Evolutionary conservation across 2,329 filamentous ascomycete genomes (phyloP).

Genomic region (Lecanosticta acicola): DNA sequence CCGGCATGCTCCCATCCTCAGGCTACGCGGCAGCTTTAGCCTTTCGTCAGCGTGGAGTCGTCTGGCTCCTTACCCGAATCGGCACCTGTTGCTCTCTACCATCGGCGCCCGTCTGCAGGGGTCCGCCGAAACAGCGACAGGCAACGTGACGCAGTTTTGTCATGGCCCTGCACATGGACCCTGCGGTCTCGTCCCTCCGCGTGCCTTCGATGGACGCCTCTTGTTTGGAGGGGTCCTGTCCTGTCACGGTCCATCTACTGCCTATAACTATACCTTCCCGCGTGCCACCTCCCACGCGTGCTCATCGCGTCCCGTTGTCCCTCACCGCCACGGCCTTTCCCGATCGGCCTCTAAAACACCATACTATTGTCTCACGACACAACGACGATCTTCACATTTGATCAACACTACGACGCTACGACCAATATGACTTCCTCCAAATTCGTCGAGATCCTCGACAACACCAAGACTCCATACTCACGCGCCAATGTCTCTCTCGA

Average conservation of each 20-base stretch:
- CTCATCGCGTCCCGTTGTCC: not conserved
- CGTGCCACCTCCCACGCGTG: not conserved
- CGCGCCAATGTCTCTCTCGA: conserved; percentile 34
- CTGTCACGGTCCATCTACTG: not conserved
- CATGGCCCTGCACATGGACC: conserved; percentile 2
- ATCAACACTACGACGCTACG: not conserved
- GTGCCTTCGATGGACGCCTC: not conserved
- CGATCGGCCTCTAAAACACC: not conserved
- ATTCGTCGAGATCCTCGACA: conserved; percentile 35
- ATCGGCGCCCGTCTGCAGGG: conserved; percentile 7
- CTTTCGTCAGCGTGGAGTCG: conserved; percentile 3
- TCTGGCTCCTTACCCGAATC: not conserved
- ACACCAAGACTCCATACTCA: conserved; percentile 24
- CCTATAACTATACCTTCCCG: conserved; percentile 1
- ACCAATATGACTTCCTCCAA: conserved; percentile 30
- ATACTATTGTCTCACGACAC: no score
- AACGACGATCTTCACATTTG: no score
- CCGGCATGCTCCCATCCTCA: no score
- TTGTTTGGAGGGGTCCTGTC: conserved; percentile 3
- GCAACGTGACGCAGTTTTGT: conserved; percentile 1
- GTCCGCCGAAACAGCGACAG: not conserved
- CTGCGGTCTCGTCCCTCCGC: not conserved
- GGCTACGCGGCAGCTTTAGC: conserved; percentile 3
- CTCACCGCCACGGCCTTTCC: not conserved
- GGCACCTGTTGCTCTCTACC: not conserved